phyloP scores from a whole-genome alignment of 164 flowering plant species.

The Umbilicus rupestris region DNA sequence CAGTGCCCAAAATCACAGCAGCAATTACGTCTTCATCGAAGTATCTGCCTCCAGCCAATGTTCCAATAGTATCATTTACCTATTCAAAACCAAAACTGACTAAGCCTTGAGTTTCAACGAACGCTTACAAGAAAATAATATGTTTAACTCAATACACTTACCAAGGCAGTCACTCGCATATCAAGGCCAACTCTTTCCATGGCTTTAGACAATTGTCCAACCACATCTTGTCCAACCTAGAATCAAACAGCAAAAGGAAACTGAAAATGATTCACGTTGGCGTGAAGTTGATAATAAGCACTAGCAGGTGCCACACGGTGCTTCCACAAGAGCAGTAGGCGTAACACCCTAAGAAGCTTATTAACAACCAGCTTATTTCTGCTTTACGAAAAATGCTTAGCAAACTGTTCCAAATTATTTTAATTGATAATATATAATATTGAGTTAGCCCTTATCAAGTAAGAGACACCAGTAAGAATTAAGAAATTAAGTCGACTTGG shows the following conservation, averaged over 20 bases:
- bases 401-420: neutral
- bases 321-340: neutral
- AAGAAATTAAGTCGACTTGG: too few relatives aligned
- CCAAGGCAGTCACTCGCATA: constrained; percentile 76
- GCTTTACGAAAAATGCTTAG: neutral
- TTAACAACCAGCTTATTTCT: neutral
- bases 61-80: constrained; percentile 97
- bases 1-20: constrained; percentile 97
- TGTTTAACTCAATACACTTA: constrained; percentile 17
- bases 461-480: too few relatives aligned
- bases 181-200: constrained; percentile 59
- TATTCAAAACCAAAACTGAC: constrained; percentile 19
- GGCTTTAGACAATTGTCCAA: constrained; percentile 54
- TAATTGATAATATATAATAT: too few relatives aligned
- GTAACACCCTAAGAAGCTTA: neutral
- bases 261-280: neutral
- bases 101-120: neutral
- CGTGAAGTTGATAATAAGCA: neutral
- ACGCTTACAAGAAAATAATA: neutral
- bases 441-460: too few relatives aligned
- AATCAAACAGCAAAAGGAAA: constrained; percentile 4
- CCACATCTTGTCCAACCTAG: constrained; percentile 72
- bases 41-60: constrained; percentile 90
- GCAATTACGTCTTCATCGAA: constrained; percentile 50
- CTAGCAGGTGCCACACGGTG: neutral